Base-by-base conservation (phyloP, 345 rosid species). In the Kernera saxatilis region DNA sequence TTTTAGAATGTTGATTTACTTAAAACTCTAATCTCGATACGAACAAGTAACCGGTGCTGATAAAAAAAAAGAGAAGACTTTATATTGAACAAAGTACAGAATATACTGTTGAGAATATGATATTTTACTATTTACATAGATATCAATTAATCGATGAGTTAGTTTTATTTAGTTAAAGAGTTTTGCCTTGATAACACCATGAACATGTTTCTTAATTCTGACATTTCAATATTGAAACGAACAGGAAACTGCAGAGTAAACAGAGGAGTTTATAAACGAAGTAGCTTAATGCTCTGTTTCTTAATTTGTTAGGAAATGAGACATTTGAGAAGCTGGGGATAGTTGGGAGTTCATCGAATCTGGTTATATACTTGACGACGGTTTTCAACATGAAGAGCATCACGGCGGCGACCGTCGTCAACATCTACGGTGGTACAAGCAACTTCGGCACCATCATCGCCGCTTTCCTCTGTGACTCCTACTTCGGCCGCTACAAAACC, bases 381-480 rank as follows among this genome's bases (percentile, higher is more conserved):
- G 82, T 81, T 19, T 88, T 85, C 80, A 84, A 85, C 84, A 84
- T 87, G 88, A 81, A 82, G 48, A 87, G 86, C 80, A 87, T 84
- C 73, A 73, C 84, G 4, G 90, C 93, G 29, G 78, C 88, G 19
- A 84, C 78, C 21, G 70, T 85, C n/a, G 62, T 87, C 43, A 87
- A 77, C 68, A 60, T 87, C 71, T 84, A 81, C 70, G 74, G 69
- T 27, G 95, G 91, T 8, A 84, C 95, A 65, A 71, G 69, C 78
- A 88, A 84, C 70, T 69, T 88, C 5, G 91, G 87, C 29, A 85
- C 95, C 62, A 67, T 88, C 41, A 3, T 78, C 0, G 95, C 91
- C 4, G 95, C 91, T 9, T 88, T 85, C 69, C 82, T 86, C 40
- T 80, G 80, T 30, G 91, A 88, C 66, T 78, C 95, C 29, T 88